Conservation (phyloP, 345 rosid species). For the Populus pruinosa region DNA sequence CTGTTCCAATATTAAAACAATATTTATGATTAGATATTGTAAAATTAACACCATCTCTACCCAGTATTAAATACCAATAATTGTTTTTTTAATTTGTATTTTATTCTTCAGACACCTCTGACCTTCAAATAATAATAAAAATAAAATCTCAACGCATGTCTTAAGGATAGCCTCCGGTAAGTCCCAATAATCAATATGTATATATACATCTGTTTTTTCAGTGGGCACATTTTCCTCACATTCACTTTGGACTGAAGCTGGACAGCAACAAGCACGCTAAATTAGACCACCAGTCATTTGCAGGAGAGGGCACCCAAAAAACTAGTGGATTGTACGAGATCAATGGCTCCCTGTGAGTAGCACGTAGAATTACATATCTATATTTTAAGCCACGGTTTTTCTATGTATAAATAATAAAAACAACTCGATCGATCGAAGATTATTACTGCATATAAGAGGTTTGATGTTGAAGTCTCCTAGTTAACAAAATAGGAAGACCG, state of each 20-base stretch:
- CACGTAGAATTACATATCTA: not conserved
- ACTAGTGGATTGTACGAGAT: slow-evolving; percentile 54
- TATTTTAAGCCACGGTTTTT: not conserved
- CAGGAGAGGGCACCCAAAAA: slow-evolving; percentile 45
- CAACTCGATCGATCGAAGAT: not conserved
- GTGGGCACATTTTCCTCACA: slow-evolving; percentile 98
- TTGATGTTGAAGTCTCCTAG: slow-evolving; percentile 14
- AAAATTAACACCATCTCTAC: too few species aligned
- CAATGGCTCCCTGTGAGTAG: slow-evolving; percentile 9
- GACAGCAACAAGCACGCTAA: slow-evolving; percentile 70
- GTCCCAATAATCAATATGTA: too few species aligned
- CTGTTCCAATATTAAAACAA: too few species aligned
- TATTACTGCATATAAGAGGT: not conserved
- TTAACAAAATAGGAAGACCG: slow-evolving; percentile 5
- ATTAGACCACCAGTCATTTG: slow-evolving; percentile 52
- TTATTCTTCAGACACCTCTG: not conserved
- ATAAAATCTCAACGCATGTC: too few species aligned
- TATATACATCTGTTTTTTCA: slow-evolving; percentile 8
- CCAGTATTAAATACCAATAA: too few species aligned
- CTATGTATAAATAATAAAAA: slow-evolving; percentile 5
- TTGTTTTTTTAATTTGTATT: not conserved
- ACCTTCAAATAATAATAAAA: too few species aligned
- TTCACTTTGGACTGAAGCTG: slow-evolving; percentile 84
- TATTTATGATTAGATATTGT: not conserved
- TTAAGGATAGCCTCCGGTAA: too few species aligned